Evolutionary conservation across 2,329 filamentous ascomycete genomes (phyloP).

Genomic region (Claviceps fusiformis): DNA sequence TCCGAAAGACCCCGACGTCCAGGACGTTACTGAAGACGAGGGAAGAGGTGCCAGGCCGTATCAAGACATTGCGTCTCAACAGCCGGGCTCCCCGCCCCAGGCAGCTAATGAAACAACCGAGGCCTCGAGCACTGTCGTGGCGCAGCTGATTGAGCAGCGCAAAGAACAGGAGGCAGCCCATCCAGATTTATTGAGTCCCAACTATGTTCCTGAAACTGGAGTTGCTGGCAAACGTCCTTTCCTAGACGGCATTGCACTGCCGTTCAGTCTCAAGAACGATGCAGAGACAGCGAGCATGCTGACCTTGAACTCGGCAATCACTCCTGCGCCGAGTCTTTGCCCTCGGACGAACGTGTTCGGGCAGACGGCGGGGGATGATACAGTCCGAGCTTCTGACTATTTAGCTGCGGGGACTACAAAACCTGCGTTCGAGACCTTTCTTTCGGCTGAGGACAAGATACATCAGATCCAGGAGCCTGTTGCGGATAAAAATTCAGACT

Average conservation of each 20-base stretch:
- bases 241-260: constrained; percentile 55
- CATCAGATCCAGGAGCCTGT: constrained; percentile 15
- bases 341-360: constrained; percentile 2
- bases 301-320: constrained; percentile 39
- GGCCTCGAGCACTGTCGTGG: constrained; percentile 29
- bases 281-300: constrained; percentile 57
- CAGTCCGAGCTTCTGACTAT: constrained; percentile 5
- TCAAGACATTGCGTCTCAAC: constrained; percentile 26
- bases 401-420: constrained; percentile 12
- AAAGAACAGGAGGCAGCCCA: constrained; percentile 25
- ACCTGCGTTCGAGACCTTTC: constrained; percentile 32
- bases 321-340: constrained; percentile 16
- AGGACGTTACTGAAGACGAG: constrained; percentile 24
- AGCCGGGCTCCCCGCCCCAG: constrained; percentile 12
- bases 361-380: constrained; percentile 1
- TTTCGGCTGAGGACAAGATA: constrained; percentile 34
- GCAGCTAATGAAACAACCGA: constrained; percentile 13
- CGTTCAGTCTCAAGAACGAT: constrained; percentile 54
- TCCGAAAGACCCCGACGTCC: constrained; percentile 17
- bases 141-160: constrained; percentile 28
- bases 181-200: constrained; percentile 29
- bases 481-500: neutral
- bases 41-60: constrained; percentile 29
- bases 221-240: constrained; percentile 50
- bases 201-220: constrained; percentile 32